Base-by-base conservation (phyloP, 164 flowering plant genomes). In the Annona squamosa region DNA sequence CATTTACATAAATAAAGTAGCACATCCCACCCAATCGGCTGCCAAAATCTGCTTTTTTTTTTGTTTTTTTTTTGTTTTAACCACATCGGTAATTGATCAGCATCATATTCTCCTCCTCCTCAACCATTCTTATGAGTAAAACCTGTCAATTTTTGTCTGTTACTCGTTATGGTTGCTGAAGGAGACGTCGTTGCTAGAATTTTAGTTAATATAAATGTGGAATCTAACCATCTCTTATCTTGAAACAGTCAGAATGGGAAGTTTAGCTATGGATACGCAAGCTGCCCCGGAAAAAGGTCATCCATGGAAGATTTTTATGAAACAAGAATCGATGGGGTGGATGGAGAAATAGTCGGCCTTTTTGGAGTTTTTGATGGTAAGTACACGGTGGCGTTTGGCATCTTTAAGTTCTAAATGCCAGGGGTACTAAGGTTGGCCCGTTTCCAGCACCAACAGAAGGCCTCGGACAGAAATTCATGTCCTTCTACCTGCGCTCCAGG, bases 241-340 rank as follows among this genome's bases (percentile, higher is more conserved):
- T 16, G 37, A 48, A 72, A 77, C 89, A 94, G 98, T 82, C 94
- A 90, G 79, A 91, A 94, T 83, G 92, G 91, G 62, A 90, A 90
- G 81, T 95, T 92, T 81, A 95, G 98, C 86, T 95, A 92, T 84
- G 99, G 99, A 72, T 95, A 89, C 88, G 93, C 99, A 62, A 95
- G 99, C 82, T 91, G 96, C 69, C 87, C 91, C 0, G 99, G 99
- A 64, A 95, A 95, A 78, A 86, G 99, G 76, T 81, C 98, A 75
- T 91, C 99, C 56, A 95, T 95, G 99, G 99, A 95, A 82, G 99
- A 95, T 77, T 95, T 95, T 73, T 93, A 88, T 76, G 99, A 92
- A 79, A 90, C 98, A 63, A 86, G 97, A 80, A 89, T 95, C 80
- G 95, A 90, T 79, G 95, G 96, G 62, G 89, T 95, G 48, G 92